phyloP scores from a whole-genome alignment of 257 asterid genomes.

The Penstemon eatonii region DNA sequence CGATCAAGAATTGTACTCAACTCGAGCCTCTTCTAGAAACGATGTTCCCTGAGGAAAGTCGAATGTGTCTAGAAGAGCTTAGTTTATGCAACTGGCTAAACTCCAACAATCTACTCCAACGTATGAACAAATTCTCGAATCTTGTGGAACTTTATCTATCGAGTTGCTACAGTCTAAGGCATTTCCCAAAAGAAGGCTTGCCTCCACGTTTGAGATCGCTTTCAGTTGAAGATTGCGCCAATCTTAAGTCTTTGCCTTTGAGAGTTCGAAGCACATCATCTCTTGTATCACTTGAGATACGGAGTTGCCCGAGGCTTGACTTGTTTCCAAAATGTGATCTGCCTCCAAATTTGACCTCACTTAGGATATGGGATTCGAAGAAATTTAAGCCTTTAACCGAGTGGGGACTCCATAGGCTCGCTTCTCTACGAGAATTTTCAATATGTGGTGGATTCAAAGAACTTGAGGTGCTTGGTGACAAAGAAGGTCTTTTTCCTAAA shows the following conservation, averaged over 20 bases:
- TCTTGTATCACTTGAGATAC: conserved; percentile 56
- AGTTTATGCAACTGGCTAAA: conserved; percentile 49
- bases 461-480: conserved; percentile 47
- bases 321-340: conserved; percentile 48
- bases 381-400: conserved; percentile 50
- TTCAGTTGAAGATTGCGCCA: conserved; percentile 53
- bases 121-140: conserved; percentile 41
- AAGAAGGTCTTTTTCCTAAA: conserved; percentile 44
- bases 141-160: conserved; percentile 53
- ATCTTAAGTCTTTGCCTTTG: conserved; percentile 52
- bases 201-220: conserved; percentile 58
- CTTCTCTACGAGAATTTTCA: conserved; percentile 56
- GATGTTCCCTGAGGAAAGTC: conserved; percentile 32
- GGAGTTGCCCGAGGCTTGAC: conserved; percentile 65
- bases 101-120: conserved; percentile 42
- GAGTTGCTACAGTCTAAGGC: conserved; percentile 41
- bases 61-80: conserved; percentile 57
- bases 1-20: conserved; percentile 49
- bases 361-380: conserved; percentile 66
- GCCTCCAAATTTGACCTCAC: conserved; percentile 53
- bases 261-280: conserved; percentile 42
- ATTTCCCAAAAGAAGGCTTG: conserved; percentile 57
- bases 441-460: conserved; percentile 69
- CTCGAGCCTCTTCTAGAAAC: conserved; percentile 48
- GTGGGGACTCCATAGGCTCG: conserved; percentile 65